These are phyloP conservation scores for Blastobotrys raffinosifermentans DNA, from an alignment of 1,139 yeast species.

Conservation along the genomic window DNA sequence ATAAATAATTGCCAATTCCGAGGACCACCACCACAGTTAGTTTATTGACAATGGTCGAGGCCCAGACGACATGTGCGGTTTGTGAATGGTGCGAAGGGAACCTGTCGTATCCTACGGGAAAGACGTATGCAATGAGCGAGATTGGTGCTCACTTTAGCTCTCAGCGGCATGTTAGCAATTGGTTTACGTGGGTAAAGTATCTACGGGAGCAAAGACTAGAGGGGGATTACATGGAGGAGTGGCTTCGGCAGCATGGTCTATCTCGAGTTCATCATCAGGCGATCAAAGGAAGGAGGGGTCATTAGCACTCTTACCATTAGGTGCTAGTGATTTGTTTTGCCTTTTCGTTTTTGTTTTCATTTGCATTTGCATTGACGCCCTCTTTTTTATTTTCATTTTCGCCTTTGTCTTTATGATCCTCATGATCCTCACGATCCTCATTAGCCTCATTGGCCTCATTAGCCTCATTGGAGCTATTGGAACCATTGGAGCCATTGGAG, in stretches of 20 bases:
- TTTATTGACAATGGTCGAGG: no score
- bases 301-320: no score
- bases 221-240: conserved; percentile 28
- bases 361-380: no score
- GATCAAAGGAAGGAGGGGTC: no score
- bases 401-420: conserved; percentile 2
- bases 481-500: no score
- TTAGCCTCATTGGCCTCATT: no score
- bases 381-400: background rate
- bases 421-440: background rate
- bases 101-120: conserved; percentile 6
- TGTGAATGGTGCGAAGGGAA: conserved; percentile 27
- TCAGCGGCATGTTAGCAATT: conserved; percentile 22
- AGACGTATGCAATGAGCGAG: conserved; percentile 11
- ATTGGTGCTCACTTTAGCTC: conserved; percentile 25
- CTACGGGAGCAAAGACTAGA: conserved; percentile 25
- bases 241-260: conserved; percentile 27
- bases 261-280: conserved; percentile 21
- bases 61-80: conserved; percentile 21
- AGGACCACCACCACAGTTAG: no score
- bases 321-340: no score
- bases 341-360: no score
- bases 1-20: no score
- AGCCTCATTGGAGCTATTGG: no score
- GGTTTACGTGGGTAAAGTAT: conserved; percentile 25